A percentile compares a stretch with the other conserved stretches of the same genome.
phyloP scores from a whole-genome alignment of 345 rosid genomes.

The Boechera stricta region DNA sequence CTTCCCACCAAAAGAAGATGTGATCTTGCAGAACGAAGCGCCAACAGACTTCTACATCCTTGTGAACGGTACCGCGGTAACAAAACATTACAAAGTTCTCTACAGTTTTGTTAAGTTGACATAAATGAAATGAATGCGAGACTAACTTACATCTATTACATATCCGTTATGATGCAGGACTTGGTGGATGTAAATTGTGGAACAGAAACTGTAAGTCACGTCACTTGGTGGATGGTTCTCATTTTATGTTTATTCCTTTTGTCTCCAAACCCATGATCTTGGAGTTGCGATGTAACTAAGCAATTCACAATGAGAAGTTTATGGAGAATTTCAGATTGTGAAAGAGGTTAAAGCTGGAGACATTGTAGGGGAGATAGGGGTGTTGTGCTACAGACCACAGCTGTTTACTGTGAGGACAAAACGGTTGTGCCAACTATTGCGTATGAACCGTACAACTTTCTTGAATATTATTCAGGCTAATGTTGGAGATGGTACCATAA shows the following conservation, averaged over 20 bases:
- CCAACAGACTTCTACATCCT: slow-evolving; percentile 82
- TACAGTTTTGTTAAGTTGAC: background rate
- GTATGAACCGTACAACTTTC: slow-evolving; percentile 85
- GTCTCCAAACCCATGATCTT: background rate
- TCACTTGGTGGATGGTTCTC: background rate
- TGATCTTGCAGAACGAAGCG: slow-evolving; percentile 81
- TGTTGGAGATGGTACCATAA: slow-evolving; percentile 90
- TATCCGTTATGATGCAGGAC: slow-evolving; percentile 51
- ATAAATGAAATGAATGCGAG: background rate
- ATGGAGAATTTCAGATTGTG: slow-evolving; percentile 57
- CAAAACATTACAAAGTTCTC: background rate
- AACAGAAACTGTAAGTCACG: slow-evolving; percentile 56
- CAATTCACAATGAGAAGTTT: slow-evolving; percentile 23
- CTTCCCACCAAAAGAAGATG: slow-evolving; percentile 89
- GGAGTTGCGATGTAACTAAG: slow-evolving; percentile 16
- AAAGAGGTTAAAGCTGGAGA: slow-evolving; percentile 79
- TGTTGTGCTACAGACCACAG: slow-evolving; percentile 86
- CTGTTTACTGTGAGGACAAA: slow-evolving; percentile 88
- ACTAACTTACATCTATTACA: background rate
- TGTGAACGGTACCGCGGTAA: slow-evolving; percentile 78
- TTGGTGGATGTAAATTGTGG: slow-evolving; percentile 54
- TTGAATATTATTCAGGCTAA: slow-evolving; percentile 85
- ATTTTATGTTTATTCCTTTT: background rate
- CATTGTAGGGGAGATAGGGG: slow-evolving; percentile 86
- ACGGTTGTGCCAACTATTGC: slow-evolving; percentile 85